These are phyloP conservation scores for Saccharum hybrid DNA, from an alignment of 202 grass and related monocot species.

Conservation along the genomic window DNA sequence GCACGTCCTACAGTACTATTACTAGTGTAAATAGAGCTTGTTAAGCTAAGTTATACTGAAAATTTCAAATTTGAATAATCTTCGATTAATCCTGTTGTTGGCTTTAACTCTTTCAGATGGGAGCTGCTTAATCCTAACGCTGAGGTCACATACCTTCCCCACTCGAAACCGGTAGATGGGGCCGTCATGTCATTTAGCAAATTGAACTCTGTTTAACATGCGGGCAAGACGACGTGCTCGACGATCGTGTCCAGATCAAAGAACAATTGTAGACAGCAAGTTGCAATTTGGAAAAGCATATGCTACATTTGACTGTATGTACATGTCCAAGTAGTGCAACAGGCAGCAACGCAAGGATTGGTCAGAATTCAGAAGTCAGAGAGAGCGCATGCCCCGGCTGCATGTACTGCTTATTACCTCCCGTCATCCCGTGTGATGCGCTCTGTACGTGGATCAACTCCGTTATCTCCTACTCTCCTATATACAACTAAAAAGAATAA, in stretches of 20 bases:
- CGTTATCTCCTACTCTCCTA: no score
- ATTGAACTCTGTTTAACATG: background rate
- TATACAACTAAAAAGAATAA: no score
- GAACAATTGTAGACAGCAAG: background rate
- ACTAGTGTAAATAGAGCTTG: background rate
- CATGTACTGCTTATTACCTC: background rate
- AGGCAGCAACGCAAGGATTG: background rate
- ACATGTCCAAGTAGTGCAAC: background rate
- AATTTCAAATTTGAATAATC: background rate
- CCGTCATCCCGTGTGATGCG: background rate
- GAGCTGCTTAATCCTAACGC: constrained; percentile 47
- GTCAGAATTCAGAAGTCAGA: background rate
- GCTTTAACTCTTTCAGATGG: constrained; percentile 36
- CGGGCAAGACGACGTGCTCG: background rate
- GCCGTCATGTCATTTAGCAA: constrained; percentile 20
- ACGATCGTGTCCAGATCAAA: background rate
- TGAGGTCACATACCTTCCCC: constrained; percentile 34
- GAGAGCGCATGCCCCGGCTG: background rate
- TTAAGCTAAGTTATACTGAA: background rate
- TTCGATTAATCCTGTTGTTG: background rate
- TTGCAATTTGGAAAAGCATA: background rate
- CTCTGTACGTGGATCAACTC: background rate
- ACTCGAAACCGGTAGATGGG: constrained; percentile 20
- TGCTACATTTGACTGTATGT: background rate
- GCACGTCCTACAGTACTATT: background rate